phyloP scores from a whole-genome alignment of 75 land plant genomes.

The Pinus taeda region DNA sequence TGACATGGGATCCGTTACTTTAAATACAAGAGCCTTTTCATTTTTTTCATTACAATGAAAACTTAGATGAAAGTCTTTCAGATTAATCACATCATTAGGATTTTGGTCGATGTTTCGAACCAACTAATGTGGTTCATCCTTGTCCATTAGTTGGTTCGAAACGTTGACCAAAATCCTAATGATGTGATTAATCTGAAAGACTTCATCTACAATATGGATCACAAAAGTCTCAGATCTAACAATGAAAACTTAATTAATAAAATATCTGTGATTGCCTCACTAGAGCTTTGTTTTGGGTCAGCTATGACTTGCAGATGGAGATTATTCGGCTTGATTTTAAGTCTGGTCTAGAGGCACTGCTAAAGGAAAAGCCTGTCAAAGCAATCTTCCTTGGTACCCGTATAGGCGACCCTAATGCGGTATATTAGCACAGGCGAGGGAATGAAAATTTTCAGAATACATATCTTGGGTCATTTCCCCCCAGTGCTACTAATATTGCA shows the following conservation, averaged over 20 bases:
- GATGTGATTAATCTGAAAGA: too few relatives aligned
- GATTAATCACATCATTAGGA: too few relatives aligned
- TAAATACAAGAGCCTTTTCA: background rate
- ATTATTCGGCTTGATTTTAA: constrained; percentile 84
- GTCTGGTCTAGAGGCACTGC: constrained; percentile 75
- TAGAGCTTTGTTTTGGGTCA: constrained; percentile 19
- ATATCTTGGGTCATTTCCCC: background rate
- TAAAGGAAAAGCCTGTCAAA: constrained; percentile 69
- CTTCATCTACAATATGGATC: too few relatives aligned
- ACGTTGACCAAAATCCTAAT: too few relatives aligned
- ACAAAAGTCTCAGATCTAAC: too few relatives aligned
- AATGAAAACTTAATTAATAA: background rate
- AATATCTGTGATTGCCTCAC: background rate
- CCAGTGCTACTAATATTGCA: background rate
- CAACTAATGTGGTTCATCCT: too few relatives aligned
- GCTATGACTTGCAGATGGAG: constrained; percentile 82
- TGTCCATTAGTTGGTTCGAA: too few relatives aligned
- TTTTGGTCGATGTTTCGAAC: too few relatives aligned
- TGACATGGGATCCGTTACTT: background rate
- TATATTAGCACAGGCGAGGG: constrained; percentile 25
- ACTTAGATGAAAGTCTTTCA: too few relatives aligned
- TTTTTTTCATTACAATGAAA: background rate
- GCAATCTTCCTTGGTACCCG: constrained; percentile 95
- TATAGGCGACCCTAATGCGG: constrained; percentile 97
- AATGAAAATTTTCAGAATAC: background rate